Evolutionary conservation across 805 yeast genomes (phyloP).

Genomic region (Lipomyces japonicus): DNA sequence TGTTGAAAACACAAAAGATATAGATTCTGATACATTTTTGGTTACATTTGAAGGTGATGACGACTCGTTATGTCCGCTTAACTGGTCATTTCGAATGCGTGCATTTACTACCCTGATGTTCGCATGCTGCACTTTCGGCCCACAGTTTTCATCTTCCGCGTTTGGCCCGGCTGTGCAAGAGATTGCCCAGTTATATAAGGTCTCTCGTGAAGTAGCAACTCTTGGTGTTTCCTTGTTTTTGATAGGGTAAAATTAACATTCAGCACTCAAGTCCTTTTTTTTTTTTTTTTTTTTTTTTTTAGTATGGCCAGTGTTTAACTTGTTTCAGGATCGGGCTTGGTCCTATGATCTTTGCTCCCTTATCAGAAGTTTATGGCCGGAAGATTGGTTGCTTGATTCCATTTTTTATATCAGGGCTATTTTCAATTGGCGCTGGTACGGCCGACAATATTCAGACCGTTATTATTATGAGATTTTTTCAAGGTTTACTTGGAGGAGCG

Average conservation of each 20-base stretch:
- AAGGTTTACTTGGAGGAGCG: conserved; percentile 59
- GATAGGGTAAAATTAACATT: no score
- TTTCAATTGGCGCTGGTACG: conserved; percentile 51
- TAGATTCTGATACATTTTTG: no score
- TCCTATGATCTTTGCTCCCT: conserved; percentile 61
- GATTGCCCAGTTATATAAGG: conserved; percentile 10
- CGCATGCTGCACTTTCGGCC: conserved; percentile 43
- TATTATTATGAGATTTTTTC: conserved; percentile 52
- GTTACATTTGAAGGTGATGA: conserved; percentile 68
- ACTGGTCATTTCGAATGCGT: conserved; percentile 41
- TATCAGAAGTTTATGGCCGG: conserved; percentile 43
- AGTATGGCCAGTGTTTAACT: no score
- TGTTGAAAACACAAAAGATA: no score
- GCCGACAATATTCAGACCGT: conserved; percentile 51
- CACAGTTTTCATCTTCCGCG: conserved; percentile 52
- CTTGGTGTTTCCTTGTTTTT: conserved; percentile 20
- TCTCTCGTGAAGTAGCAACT: conserved; percentile 10
- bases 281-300: no score
- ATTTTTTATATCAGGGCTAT: conserved; percentile 40
- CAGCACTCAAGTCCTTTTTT: neutral
- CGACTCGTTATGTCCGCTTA: conserved; percentile 68
- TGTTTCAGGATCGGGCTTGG: conserved; percentile 44
- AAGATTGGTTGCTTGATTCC: conserved; percentile 46
- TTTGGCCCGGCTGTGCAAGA: conserved; percentile 16
- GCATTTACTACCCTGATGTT: conserved; percentile 41